These are phyloP conservation scores for Vigna nakashimae DNA, from an alignment of 306 rosid species.

Conservation along the genomic window DNA sequence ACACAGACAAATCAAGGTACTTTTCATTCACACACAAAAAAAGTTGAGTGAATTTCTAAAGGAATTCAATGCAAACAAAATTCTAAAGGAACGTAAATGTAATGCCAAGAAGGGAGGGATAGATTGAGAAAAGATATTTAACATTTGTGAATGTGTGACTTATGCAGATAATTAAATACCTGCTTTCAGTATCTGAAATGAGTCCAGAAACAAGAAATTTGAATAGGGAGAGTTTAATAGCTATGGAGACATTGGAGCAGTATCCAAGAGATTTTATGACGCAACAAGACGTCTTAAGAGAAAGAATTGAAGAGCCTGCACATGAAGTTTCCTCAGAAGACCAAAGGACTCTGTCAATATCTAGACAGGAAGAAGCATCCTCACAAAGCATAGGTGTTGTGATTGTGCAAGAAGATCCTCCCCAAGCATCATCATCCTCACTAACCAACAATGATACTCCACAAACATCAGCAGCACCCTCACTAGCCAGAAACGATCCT, in stretches of 20 bases:
- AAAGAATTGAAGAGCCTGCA: too few species aligned
- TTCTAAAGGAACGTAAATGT: neutral
- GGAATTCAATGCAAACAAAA: too few species aligned
- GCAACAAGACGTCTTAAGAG: too few species aligned
- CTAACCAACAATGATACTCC: neutral
- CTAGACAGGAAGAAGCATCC: neutral
- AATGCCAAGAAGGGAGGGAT: neutral
- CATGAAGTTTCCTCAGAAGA: too few species aligned
- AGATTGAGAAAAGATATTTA: neutral
- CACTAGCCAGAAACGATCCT: neutral
- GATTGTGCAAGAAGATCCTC: neutral
- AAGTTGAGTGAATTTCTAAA: neutral
- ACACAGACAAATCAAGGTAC: slow-evolving; percentile 42
- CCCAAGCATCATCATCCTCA: neutral
- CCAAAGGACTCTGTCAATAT: neutral
- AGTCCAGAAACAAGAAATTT: neutral
- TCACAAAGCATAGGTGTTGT: neutral
- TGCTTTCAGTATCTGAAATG: slow-evolving; percentile 41
- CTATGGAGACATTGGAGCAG: neutral
- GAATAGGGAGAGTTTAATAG: slow-evolving; percentile 6
- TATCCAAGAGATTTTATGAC: neutral
- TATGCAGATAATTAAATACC: slow-evolving; percentile 42
- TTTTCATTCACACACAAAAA: neutral
- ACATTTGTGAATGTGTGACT: neutral
- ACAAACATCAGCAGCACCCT: neutral